Evolutionary conservation across 2,329 filamentous ascomycete genomes (phyloP).

Genomic region (Dactylellina haptotyla): DNA sequence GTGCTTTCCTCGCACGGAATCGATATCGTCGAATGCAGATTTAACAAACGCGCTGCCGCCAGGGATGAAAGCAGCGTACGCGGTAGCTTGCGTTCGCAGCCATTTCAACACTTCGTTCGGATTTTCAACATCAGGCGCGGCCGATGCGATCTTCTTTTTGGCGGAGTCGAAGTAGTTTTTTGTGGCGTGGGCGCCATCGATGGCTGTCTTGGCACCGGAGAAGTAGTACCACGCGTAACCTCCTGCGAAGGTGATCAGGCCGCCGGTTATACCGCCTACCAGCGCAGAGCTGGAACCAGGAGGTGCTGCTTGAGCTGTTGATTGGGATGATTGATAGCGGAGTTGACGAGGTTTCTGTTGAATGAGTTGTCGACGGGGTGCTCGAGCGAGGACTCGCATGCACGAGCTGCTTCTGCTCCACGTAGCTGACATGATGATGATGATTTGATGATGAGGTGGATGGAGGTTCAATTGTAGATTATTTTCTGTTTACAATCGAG

Average conservation of each 20-base stretch:
- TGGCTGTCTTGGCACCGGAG: constrained; percentile 4
- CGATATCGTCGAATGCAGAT: constrained; percentile 75
- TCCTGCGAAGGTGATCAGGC: neutral
- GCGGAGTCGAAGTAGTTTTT: constrained; percentile 18
- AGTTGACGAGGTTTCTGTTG: neutral
- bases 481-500: too few relatives aligned
- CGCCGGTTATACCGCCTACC: constrained; percentile 9
- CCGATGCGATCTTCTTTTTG: constrained; percentile 6
- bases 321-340: neutral
- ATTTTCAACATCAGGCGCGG: constrained; percentile 11
- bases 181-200: constrained; percentile 1
- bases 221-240: constrained; percentile 17
- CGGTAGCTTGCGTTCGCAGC: constrained; percentile 5
- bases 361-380: constrained; percentile 4
- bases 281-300: constrained; percentile 2
- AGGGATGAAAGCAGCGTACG: constrained; percentile 77
- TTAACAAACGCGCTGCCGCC: constrained; percentile 76
- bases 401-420: constrained; percentile 2
- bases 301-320: neutral
- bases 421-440: neutral
- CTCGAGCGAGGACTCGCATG: neutral
- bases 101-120: constrained; percentile 14
- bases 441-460: neutral
- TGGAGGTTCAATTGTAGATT: neutral
- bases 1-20: constrained; percentile 74